These are phyloP conservation scores for Articulospora tetracladia DNA, from an alignment of 495 filamentous ascomycete species.

Conservation along the genomic window DNA sequence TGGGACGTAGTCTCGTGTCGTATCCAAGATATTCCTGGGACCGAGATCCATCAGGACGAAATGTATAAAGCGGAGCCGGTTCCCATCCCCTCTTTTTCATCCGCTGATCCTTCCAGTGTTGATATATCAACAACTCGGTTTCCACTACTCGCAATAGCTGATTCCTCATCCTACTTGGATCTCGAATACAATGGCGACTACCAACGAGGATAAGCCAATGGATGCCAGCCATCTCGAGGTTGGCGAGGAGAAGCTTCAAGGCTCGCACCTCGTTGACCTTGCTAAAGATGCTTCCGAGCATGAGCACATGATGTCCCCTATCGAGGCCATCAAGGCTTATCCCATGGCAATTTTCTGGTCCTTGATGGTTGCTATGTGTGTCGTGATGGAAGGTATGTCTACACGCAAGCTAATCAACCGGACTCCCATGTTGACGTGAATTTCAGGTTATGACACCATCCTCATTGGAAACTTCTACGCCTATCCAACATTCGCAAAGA, in stretches of 20 bases:
- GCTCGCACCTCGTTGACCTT: not conserved
- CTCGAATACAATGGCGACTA: too few species aligned
- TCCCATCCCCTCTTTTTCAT: too few species aligned
- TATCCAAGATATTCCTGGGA: too few species aligned
- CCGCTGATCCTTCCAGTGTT: too few species aligned
- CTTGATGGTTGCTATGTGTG: conserved; percentile 30
- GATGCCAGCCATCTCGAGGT: conserved; percentile 9
- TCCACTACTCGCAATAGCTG: too few species aligned
- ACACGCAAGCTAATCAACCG: not conserved
- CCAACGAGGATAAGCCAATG: not conserved
- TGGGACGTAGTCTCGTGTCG: too few species aligned
- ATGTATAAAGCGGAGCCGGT: too few species aligned
- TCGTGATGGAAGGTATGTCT: conserved; percentile 40
- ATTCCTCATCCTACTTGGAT: too few species aligned
- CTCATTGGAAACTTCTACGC: conserved; percentile 34
- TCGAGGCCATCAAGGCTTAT: conserved; percentile 29
- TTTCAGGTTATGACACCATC: conserved; percentile 38
- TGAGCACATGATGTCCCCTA: conserved; percentile 25
- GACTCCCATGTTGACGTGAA: not conserved
- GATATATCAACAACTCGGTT: too few species aligned
- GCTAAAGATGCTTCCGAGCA: conserved; percentile 9
- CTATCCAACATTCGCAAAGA: conserved; percentile 30
- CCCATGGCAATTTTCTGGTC: conserved; percentile 30
- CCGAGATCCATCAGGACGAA: too few species aligned
- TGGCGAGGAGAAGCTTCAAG: conserved; percentile 7